Conservation (phyloP, 306 rosid genomes). For the Dryas octopetala region DNA sequence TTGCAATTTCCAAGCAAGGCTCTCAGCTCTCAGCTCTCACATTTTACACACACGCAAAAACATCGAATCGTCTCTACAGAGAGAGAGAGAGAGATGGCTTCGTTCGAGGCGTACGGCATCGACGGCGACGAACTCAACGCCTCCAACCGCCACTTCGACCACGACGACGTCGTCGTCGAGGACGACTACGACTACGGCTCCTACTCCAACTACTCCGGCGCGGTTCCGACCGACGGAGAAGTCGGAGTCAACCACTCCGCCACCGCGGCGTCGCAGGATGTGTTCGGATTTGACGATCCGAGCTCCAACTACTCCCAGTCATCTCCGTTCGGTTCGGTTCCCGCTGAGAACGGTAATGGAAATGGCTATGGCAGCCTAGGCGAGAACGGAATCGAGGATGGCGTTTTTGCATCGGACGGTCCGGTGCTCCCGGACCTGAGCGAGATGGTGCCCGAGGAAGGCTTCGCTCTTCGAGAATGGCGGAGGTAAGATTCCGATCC, state of each 20-base stretch:
- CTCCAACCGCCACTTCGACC: conserved; percentile 43
- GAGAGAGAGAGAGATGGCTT: conserved; percentile 58
- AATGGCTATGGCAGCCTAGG: conserved; percentile 45
- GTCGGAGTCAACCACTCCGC: conserved; percentile 54
- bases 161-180: conserved; percentile 45
- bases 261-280: conserved; percentile 56
- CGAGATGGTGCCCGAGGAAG: conserved; percentile 89
- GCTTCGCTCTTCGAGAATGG: conserved; percentile 93
- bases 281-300: conserved; percentile 78
- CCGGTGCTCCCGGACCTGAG: conserved; percentile 83
- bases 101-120: conserved; percentile 73
- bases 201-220: conserved; percentile 60
- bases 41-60: not conserved
- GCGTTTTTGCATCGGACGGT: conserved; percentile 72
- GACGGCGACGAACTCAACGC: conserved; percentile 69
- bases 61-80: conserved; percentile 24
- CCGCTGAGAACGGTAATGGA: conserved; percentile 67
- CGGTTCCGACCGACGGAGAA: conserved; percentile 45
- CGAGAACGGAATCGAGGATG: conserved; percentile 44
- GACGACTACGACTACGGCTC: conserved; percentile 63
- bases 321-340: conserved; percentile 65
- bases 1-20: conserved; percentile 8
- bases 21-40: not conserved
- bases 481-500: conserved; percentile 73
- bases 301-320: conserved; percentile 63